phyloP scores from a whole-genome alignment of 176 grass and related monocot genomes.

The Urochloa ruziziensis region DNA sequence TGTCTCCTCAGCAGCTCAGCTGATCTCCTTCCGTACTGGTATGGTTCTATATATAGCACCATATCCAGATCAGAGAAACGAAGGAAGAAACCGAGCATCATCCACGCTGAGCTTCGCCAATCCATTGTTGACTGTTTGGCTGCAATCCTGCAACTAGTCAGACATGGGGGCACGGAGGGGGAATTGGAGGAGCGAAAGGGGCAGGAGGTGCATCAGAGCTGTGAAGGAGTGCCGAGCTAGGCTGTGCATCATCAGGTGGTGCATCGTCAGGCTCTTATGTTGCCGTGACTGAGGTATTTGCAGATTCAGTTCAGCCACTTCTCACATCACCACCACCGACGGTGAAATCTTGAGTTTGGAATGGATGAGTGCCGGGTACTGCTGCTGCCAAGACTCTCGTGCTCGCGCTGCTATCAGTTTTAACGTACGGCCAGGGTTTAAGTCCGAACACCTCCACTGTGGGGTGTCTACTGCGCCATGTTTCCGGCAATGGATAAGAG shows the following conservation, averaged over 20 bases:
- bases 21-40: background rate
- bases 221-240: constrained; percentile 2
- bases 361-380: background rate
- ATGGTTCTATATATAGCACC: background rate
- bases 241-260: constrained; percentile 28
- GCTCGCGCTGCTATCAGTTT: background rate
- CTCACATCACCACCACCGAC: background rate
- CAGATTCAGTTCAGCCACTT: background rate
- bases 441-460: too few species aligned
- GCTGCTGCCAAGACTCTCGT: background rate
- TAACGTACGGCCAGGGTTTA: background rate
- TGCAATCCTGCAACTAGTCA: background rate
- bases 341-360: background rate
- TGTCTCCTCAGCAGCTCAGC: background rate
- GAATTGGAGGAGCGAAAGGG: background rate
- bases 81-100: background rate
- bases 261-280: constrained; percentile 21
- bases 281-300: constrained; percentile 4
- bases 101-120: background rate
- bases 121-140: background rate
- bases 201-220: background rate
- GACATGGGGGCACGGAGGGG: background rate
- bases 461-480: background rate
- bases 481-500: background rate
- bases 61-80: background rate